phyloP scores from a whole-genome alignment of 192 early-diverging fungal species.

The Backusella sp. region DNA sequence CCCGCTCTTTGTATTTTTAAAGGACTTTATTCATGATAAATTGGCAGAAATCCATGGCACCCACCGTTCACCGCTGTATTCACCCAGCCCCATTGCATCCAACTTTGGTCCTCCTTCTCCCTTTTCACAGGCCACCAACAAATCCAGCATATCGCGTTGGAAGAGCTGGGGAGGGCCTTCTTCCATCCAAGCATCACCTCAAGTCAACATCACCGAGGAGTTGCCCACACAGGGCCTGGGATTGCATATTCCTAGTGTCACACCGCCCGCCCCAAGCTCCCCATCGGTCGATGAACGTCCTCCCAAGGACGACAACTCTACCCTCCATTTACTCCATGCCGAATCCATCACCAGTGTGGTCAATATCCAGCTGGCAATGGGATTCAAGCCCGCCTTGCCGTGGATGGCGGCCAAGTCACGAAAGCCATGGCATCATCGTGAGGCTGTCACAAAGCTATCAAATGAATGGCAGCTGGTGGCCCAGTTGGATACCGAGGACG shows the following conservation, averaged over 20 bases:
- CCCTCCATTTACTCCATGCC: conserved; percentile 1
- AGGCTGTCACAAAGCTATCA: conserved; percentile 7
- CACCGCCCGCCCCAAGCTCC: conserved; percentile 2
- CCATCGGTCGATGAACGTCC: not conserved
- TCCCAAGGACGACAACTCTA: not conserved
- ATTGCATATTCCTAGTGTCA: conserved; percentile 10
- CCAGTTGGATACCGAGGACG: conserved; percentile 1
- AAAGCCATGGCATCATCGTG: conserved; percentile 15
- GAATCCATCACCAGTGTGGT: conserved; percentile 13
- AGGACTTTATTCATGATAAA: conserved; percentile 42
- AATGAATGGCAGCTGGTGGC: conserved; percentile 22
- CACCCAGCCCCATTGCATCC: conserved; percentile 2
- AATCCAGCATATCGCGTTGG: conserved; percentile 35
- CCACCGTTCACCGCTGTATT: conserved; percentile 2
- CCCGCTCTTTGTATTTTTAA: conserved; percentile 47
- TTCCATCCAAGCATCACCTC: not conserved
- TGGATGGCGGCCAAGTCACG: conserved; percentile 12
- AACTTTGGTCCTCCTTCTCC: conserved; percentile 1
- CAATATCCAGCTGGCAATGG: conserved; percentile 20
- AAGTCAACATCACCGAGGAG: not conserved
- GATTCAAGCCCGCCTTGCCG: conserved; percentile 17
- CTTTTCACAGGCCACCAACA: not conserved
- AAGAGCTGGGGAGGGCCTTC: conserved; percentile 44
- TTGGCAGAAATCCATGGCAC: conserved; percentile 25
- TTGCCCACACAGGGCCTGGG: conserved; percentile 8